Evolutionary conservation across 192 early-diverging fungal species (phyloP), one percentile per base, ranked within the genome.

Genomic region (Coemansia sp.): DNA sequence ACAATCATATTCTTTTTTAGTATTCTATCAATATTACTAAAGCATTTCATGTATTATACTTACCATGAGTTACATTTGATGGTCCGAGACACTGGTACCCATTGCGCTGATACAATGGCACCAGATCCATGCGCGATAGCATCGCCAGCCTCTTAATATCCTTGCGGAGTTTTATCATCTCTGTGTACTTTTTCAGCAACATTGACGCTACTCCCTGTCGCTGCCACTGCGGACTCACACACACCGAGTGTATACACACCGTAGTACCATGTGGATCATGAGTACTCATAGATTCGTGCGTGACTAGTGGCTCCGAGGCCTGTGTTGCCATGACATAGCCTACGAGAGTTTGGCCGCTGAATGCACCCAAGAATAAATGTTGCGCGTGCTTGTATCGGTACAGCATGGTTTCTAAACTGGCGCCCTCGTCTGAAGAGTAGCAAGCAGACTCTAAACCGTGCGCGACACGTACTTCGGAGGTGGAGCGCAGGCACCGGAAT

Each of bases 211-310:
- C 74, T 0, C 92, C 90, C 64, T 74, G 79, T 34, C 88, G 69
- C 47, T 85, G 86, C 65, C 76, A 81, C 8, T 65, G 65, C 5
- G 75, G 71, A 16, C 70, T 66, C 2, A 90, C 87, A 49, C 89
- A 90, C 12, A 92, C 90, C 18, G 88, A 89, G 64, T 93, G 92
- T 18, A 93, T 49, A 61, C 89, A 91, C 13, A 89, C 88, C 1
- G 88, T 90, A 15, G 61, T 68, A 1, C 92, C 92, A 15, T 75
- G 69, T 6, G 84, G 78, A 34, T 93, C 88, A 74, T 92, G 88
- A 1, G 36, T 50, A 4, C 68, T 60, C 91, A 93, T 92, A 44
- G 91, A 90, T 36, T 66, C 80, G 63, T 92, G 86, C 8, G 90
- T 91, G 0, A 93, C 72, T 12, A 81, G 67, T 8, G 78, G 50